Evolutionary conservation across 2,329 filamentous ascomycete species (phyloP).

Genomic region (Magnaporthiopsis incrustans): DNA sequence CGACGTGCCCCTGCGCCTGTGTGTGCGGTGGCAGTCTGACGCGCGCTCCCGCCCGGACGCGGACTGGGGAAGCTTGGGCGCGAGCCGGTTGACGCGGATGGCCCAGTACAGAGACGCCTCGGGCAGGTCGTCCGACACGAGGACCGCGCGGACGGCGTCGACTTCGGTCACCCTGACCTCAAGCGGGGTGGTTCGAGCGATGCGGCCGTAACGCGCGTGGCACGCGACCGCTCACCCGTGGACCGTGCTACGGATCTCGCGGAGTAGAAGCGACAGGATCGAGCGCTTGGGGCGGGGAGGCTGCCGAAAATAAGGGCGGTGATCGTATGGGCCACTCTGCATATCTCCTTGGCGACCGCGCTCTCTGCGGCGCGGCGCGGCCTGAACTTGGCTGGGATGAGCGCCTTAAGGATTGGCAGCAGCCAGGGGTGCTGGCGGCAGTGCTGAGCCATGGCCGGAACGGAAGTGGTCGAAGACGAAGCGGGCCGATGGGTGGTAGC

Average conservation of each 20-base stretch:
- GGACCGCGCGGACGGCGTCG: not conserved
- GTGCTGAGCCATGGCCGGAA: not conserved
- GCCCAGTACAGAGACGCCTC: too few relatives aligned
- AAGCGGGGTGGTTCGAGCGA: not conserved
- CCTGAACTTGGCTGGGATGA: not conserved
- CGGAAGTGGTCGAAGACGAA: slow-evolving; percentile 9
- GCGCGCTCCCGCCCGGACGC: too few relatives aligned
- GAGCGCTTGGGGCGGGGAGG: too few relatives aligned
- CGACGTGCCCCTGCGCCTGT: too few relatives aligned
- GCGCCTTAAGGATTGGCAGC: not conserved
- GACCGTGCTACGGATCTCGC: not conserved
- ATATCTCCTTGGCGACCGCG: too few relatives aligned
- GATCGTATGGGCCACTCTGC: too few relatives aligned
- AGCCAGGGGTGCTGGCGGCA: not conserved
- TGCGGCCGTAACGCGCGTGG: not conserved
- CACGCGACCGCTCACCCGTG: not conserved
- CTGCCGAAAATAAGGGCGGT: too few relatives aligned
- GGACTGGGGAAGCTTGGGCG: too few relatives aligned
- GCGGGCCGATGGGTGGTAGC: slow-evolving; percentile 15
- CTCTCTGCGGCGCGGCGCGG: too few relatives aligned
- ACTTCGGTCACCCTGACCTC: not conserved
- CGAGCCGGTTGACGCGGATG: too few relatives aligned
- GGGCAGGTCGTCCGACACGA: not conserved
- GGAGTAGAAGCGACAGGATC: not conserved
- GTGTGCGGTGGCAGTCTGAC: too few relatives aligned